Evolutionary conservation across 768 basidiomycete species (phyloP), one percentile per base, ranked within the genome.

Genomic region (Amanita fuliginea): DNA sequence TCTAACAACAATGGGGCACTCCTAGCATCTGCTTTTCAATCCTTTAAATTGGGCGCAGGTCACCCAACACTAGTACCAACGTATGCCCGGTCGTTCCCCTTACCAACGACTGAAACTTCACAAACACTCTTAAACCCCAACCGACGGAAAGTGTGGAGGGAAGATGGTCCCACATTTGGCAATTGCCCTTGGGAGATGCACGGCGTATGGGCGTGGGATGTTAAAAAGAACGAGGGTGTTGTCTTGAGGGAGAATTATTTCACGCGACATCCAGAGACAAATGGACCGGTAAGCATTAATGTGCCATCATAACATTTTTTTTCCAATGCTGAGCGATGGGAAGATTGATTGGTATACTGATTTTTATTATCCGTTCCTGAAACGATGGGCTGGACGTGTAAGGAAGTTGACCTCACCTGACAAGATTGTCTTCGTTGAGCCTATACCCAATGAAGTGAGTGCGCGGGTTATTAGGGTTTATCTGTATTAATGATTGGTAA

Each of bases 171-270:
- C 10, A 86, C 83, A 0, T 46, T 61, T 53, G 80, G 83, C 11
- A 62, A 73, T 51, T 96, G 93, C 59, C 56, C 93, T 3, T 95
- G 93, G 93, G 83, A 88, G 57, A 76, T 83, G 68, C 92, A 98
- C 55, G 89, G 87, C 14, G 88, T 98, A 3, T 99, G 96, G 95
- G 78, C 81, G 0, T 97, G 85, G 83, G 85, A 90, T 57, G 65
- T 62, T 4, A 67, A 66, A 24, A 83, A 80, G 56, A 64, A 80
- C 11, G 71, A 78, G 53, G 82, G 81, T 0, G 81, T 94, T 1
- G 80, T 87, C 3, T 64, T 98, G 47, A 73, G 86, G 42, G 88
- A 91, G 60, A 86, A 74, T 54, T 98, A 96, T 60, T 99, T 99
- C 57, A 62, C 68, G 10, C 77, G 77, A 49, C 69, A 91, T 60